phyloP scores from a whole-genome alignment of 2,329 filamentous ascomycete genomes.

The Diaporthe citriasiana region DNA sequence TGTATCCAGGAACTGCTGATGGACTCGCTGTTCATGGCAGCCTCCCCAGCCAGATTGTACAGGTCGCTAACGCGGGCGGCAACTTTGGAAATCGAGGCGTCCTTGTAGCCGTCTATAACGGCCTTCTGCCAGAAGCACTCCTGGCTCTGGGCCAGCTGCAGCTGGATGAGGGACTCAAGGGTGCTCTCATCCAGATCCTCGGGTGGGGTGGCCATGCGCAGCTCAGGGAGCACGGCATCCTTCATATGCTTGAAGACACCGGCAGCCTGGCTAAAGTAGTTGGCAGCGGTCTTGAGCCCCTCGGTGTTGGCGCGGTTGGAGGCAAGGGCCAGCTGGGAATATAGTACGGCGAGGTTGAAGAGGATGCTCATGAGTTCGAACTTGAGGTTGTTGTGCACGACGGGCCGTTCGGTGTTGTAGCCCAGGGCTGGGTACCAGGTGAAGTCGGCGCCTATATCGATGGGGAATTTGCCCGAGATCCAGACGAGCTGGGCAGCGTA shows the following conservation, averaged over 20 bases:
- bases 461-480: constrained; percentile 95
- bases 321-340: constrained; percentile 89
- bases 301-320: constrained; percentile 84
- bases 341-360: constrained; percentile 93
- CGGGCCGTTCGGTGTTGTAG: constrained; percentile 84
- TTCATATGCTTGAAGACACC: constrained; percentile 87
- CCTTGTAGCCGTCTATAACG: constrained; percentile 93
- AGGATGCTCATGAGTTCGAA: constrained; percentile 93
- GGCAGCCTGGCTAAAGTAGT: constrained; percentile 89
- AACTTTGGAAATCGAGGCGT: constrained; percentile 90
- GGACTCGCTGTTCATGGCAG: constrained; percentile 88
- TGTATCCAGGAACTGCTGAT: constrained; percentile 98
- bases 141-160: constrained; percentile 92
- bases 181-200: constrained; percentile 97
- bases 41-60: constrained; percentile 87
- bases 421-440: constrained; percentile 95
- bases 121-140: constrained; percentile 99
- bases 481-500: constrained; percentile 95
- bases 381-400: constrained; percentile 75
- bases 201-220: constrained; percentile 84
- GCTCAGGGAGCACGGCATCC: constrained; percentile 81
- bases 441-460: constrained; percentile 96
- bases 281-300: constrained; percentile 88
- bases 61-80: constrained; percentile 91
- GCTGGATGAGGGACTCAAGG: constrained; percentile 83